Base-by-base conservation (phyloP, 345 rosid species). In the Acer negundo region DNA sequence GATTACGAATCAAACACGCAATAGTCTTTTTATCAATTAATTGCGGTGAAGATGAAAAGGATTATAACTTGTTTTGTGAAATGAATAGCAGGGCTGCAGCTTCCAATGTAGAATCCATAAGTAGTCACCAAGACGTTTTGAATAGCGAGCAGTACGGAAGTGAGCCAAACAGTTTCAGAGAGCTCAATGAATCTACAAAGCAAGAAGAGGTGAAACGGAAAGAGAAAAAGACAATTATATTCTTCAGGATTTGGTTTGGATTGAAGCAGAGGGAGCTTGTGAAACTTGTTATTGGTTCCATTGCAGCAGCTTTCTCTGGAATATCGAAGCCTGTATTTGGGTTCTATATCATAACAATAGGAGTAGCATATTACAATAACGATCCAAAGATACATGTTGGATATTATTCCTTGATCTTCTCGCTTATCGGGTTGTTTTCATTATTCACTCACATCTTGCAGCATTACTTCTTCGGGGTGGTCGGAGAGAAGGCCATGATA, bases 251-350 rank as follows among this genome's bases (percentile, higher is more conserved):
- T 62, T 91, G 95, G 92, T 89, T 80, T 65, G 90, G 87, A 23
- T 64, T 87, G 76, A 73, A 75, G 56, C 68, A 80, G 56, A 55
- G 19, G 51, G 95, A 91, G 42, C 76, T 91, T 66, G 55, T 82
- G 23, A 85, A 80, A 73, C 49, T 68, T 68, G 78, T 76, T 13
- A 61, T 86, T 10, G 90, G 95, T 26, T 85, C 90, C 31, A 12
- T 85, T 10, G 92, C 93, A 24, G 91, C 93, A 19, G 92, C 85
- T 65, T 79, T 91, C 79, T 88, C 93, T 51, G 95, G 95, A 58
- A 85, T 91, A 80, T 86, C 92, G 17, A 91, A 83, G 85, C 95
- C 95, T 11, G 7, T 86, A 67, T 91, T 91, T 4, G 95, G 92
- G 46, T 91, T 20, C 85, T 87, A 66, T 82, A 89, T 89, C 79